A percentile compares a stretch with the other conserved stretches of the same genome.
Evolutionary conservation across 805 yeast species (phyloP).

Genomic region (Kodamaea leandrae): DNA sequence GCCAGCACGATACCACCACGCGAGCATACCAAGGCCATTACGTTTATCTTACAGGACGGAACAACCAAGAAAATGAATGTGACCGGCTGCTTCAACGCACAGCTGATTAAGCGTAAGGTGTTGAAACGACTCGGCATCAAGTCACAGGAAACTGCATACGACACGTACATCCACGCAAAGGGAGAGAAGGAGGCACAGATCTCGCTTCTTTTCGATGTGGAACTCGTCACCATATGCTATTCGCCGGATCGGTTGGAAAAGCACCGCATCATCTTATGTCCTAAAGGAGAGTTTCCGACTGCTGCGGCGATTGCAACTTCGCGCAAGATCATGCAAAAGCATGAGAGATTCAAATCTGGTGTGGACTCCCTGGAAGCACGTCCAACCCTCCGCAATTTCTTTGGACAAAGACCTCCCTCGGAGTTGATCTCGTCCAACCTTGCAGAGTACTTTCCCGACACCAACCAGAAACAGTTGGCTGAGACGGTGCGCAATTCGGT

Average conservation of each 20-base stretch:
- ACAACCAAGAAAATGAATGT: slow-evolving; percentile 65
- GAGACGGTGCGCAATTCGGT: slow-evolving; percentile 83
- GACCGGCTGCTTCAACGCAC: slow-evolving; percentile 77
- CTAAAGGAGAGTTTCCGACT: slow-evolving; percentile 61
- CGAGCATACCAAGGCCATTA: slow-evolving; percentile 42
- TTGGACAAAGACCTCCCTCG: slow-evolving; percentile 92
- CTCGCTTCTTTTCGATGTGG: slow-evolving; percentile 66
- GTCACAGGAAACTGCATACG: slow-evolving; percentile 49
- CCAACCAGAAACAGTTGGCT: slow-evolving; percentile 66
- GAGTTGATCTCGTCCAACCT: slow-evolving; percentile 86
- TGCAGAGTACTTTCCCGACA: slow-evolving; percentile 88
- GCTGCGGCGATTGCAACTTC: slow-evolving; percentile 57
- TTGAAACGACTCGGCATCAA: slow-evolving; percentile 55
- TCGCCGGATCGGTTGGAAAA: slow-evolving; percentile 70
- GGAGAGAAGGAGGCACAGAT: slow-evolving; percentile 13
- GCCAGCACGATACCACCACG: slow-evolving; percentile 13
- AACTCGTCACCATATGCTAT: slow-evolving; percentile 78
- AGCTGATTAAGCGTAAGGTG: slow-evolving; percentile 68
- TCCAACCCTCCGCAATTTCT: slow-evolving; percentile 44
- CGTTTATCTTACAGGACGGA: slow-evolving; percentile 76
- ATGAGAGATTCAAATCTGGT: slow-evolving; percentile 18
- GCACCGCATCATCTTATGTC: slow-evolving; percentile 66
- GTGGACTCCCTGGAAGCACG: slow-evolving; percentile 22
- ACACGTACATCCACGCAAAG: slow-evolving; percentile 50
- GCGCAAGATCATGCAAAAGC: slow-evolving; percentile 39